phyloP scores from a whole-genome alignment of 176 grass and related monocot species.

The Carex littledalei region DNA sequence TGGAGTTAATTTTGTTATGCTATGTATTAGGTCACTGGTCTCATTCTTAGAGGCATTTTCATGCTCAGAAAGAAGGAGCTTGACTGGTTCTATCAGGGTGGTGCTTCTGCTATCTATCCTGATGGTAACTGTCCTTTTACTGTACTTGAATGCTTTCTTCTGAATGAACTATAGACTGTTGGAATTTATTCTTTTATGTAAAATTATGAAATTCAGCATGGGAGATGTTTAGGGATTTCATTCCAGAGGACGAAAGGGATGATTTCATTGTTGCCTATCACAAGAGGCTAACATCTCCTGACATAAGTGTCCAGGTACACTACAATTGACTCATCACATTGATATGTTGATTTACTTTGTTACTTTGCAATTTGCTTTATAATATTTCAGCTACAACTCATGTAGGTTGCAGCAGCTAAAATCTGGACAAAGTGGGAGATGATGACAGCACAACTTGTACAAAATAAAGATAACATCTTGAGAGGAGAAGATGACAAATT shows the following conservation, averaged over 20 bases:
- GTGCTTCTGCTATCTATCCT: conserved; percentile 88
- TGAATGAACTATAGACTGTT: neutral
- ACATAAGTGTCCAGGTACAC: conserved; percentile 52
- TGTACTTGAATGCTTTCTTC: neutral
- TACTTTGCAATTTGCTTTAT: neutral
- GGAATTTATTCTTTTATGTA: neutral
- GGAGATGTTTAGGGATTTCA: conserved; percentile 89
- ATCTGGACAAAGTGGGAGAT: conserved; percentile 95
- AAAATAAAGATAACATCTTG: conserved; percentile 74
- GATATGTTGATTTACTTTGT: neutral
- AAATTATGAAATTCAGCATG: conserved; percentile 55
- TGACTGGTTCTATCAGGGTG: conserved; percentile 94
- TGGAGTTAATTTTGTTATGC: conserved; percentile 13
- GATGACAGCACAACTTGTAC: conserved; percentile 95
- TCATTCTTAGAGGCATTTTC: conserved; percentile 93
- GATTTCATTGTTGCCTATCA: conserved; percentile 72
- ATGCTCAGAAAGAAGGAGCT: conserved; percentile 85
- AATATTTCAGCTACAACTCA: neutral
- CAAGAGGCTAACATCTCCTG: conserved; percentile 77
- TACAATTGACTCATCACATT: neutral
- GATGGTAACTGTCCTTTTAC: conserved; percentile 37
- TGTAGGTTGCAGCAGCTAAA: conserved; percentile 78
- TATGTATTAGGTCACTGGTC: conserved; percentile 66
- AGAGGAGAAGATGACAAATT: conserved; percentile 81
- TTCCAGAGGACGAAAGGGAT: conserved; percentile 75